A percentile compares a stretch with the other conserved stretches of the same genome.
phyloP scores from a whole-genome alignment of 805 yeast genomes.

The Ogataea nakhonphanomensis region DNA sequence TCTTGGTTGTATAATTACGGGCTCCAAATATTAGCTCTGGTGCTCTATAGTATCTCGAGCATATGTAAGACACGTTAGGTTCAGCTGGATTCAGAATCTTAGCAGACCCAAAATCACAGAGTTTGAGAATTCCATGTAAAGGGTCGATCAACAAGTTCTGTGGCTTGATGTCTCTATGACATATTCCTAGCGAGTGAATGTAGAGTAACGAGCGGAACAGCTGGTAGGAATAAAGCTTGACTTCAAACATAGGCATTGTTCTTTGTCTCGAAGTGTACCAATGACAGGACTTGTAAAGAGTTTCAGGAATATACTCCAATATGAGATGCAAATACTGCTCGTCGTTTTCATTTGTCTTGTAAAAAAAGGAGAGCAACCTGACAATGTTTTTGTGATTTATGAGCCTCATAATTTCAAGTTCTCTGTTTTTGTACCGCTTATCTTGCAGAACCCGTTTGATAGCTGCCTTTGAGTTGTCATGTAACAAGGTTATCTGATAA shows the following conservation, averaged over 20 bases:
- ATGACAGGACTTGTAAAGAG: slow-evolving; percentile 85
- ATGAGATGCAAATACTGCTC: slow-evolving; percentile 87
- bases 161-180: slow-evolving; percentile 93
- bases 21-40: slow-evolving; percentile 98
- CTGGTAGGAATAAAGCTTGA: slow-evolving; percentile 80
- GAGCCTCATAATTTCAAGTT: slow-evolving; percentile 90
- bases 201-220: slow-evolving; percentile 73
- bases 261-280: slow-evolving; percentile 72
- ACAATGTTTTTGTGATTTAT: slow-evolving; percentile 85
- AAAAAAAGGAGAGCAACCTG: slow-evolving; percentile 82
- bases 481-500: slow-evolving; percentile 77
- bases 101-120: slow-evolving; percentile 97
- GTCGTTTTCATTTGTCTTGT: slow-evolving; percentile 58
- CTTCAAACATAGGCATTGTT: slow-evolving; percentile 85
- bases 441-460: slow-evolving; percentile 96
- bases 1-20: slow-evolving; percentile 91
- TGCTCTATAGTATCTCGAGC: slow-evolving; percentile 95
- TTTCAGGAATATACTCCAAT: slow-evolving; percentile 93
- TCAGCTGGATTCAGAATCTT: slow-evolving; percentile 85
- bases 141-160: slow-evolving; percentile 89
- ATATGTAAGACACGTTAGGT: slow-evolving; percentile 93
- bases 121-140: slow-evolving; percentile 73
- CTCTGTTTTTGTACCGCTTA: slow-evolving; percentile 89
- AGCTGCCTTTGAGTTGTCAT: slow-evolving; percentile 79
- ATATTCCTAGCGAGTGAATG: slow-evolving; percentile 70